Percentiles rank a stretch among this genome's conserved stretches.
phyloP scores from a whole-genome alignment of 2,329 filamentous ascomycete genomes.

The Diaporthe nobilis region DNA sequence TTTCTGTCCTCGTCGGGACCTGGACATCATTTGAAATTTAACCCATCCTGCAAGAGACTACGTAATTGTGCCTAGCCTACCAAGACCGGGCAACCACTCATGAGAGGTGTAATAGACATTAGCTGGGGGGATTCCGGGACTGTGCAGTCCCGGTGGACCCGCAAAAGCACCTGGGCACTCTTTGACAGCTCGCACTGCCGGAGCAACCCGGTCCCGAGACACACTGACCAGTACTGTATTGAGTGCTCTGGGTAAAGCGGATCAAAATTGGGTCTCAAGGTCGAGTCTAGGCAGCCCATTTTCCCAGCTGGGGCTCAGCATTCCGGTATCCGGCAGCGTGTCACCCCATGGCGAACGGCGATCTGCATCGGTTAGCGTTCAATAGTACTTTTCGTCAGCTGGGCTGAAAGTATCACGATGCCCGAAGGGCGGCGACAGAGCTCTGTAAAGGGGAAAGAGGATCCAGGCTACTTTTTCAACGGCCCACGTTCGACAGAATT shows the following conservation, averaged over 20 bases:
- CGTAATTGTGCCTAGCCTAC: background rate
- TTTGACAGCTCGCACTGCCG: background rate
- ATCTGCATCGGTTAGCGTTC: conserved; percentile 15
- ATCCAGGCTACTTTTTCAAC: background rate
- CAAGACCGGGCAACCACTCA: background rate
- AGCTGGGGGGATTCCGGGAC: background rate
- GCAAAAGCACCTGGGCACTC: background rate
- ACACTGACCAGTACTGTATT: background rate
- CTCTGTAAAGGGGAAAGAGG: background rate
- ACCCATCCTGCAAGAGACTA: background rate
- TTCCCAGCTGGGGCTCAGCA: background rate
- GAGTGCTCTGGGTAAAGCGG: background rate
- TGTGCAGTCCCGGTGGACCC: background rate
- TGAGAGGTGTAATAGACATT: background rate
- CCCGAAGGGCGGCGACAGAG: background rate
- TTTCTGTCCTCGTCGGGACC: background rate
- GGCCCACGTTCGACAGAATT: background rate
- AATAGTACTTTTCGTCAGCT: conserved; percentile 6
- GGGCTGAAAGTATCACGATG: background rate
- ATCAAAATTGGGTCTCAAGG: conserved; percentile 1
- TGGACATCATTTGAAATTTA: background rate
- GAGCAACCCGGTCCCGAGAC: background rate
- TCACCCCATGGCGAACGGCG: background rate
- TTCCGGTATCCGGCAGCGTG: background rate
- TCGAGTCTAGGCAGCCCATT: background rate